Evolutionary conservation across 768 basidiomycete species (phyloP).

Genomic region (Collybia sordida): DNA sequence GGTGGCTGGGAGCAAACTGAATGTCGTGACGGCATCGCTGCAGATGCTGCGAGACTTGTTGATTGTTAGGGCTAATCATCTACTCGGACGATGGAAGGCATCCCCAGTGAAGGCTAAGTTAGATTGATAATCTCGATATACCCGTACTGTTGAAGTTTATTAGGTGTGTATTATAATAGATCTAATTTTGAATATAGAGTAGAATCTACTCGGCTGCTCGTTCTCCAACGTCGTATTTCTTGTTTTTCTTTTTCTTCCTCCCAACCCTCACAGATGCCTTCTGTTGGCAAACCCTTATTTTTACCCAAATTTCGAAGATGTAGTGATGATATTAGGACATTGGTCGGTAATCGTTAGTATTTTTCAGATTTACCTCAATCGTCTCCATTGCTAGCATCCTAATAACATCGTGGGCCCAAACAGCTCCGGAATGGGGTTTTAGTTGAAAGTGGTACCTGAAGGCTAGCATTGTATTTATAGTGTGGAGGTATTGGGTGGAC

Average conservation of each 20-base stretch:
- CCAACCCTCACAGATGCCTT: neutral
- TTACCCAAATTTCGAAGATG: no score
- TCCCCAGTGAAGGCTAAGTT: constrained; percentile 14
- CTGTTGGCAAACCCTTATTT: neutral
- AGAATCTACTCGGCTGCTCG: no score
- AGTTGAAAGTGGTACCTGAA: neutral
- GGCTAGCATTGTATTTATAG: constrained; percentile 21
- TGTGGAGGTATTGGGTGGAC: constrained; percentile 55
- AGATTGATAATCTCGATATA: constrained; percentile 7
- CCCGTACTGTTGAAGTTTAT: neutral
- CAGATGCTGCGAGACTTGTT: constrained; percentile 90
- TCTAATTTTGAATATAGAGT: neutral
- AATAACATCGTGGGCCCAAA: constrained; percentile 8
- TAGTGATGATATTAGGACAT: no score
- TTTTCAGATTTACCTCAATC: neutral
- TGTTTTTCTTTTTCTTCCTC: neutral
- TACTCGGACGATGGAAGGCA: constrained; percentile 73
- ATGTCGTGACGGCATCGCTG: constrained; percentile 79
- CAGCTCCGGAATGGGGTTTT: constrained; percentile 29
- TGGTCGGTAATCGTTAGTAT: no score
- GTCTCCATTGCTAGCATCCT: constrained; percentile 8
- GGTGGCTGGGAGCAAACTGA: constrained; percentile 89
- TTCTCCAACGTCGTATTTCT: no score
- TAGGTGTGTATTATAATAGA: neutral
- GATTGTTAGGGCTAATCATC: constrained; percentile 79